Conservation (phyloP, 2,329 filamentous ascomycete genomes). For the Trichoderma pleuroti region DNA sequence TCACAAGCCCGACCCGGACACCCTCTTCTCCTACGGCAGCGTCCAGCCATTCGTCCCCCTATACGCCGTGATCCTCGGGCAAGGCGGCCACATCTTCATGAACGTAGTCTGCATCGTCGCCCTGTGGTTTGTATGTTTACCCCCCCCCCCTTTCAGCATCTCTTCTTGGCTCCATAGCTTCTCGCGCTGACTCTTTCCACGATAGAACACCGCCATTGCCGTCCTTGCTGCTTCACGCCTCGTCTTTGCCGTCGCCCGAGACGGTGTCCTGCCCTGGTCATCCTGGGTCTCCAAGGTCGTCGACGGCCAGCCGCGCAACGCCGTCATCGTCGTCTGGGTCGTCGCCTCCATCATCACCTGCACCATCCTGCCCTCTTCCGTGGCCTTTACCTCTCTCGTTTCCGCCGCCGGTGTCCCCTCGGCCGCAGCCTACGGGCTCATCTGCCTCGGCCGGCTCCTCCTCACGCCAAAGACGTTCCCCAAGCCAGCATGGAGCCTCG, state of each 20-base stretch:
- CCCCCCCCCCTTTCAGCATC: background rate
- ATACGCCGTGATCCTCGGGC: slow-evolving; percentile 54
- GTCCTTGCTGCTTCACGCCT: slow-evolving; percentile 58
- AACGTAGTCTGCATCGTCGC: slow-evolving; percentile 53
- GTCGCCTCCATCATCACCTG: slow-evolving; percentile 54
- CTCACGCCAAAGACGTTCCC: slow-evolving; percentile 47
- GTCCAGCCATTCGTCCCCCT: slow-evolving; percentile 58
- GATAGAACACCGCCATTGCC: slow-evolving; percentile 55
- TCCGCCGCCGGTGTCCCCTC: slow-evolving; percentile 51
- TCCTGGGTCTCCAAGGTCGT: slow-evolving; percentile 54
- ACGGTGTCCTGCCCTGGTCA: slow-evolving; percentile 58
- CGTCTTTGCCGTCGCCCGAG: slow-evolving; percentile 59
- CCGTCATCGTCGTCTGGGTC: slow-evolving; percentile 55
- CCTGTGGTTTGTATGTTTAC: slow-evolving; percentile 46
- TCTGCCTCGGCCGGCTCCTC: slow-evolving; percentile 46
- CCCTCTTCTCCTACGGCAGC: slow-evolving; percentile 50
- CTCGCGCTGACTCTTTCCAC: no score
- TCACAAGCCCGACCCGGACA: slow-evolving; percentile 47
- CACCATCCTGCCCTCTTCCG: slow-evolving; percentile 54
- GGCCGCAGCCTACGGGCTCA: slow-evolving; percentile 49
- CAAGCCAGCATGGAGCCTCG: slow-evolving; percentile 45
- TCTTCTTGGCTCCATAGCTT: background rate
- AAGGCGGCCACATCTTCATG: slow-evolving; percentile 58
- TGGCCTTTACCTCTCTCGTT: slow-evolving; percentile 52
- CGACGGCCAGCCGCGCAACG: slow-evolving; percentile 56